Percentiles rank a stretch among this genome's conserved stretches.
Evolutionary conservation across 2,329 filamentous ascomycete genomes (phyloP).

Genomic region (Pseudogymnoascus sp.): DNA sequence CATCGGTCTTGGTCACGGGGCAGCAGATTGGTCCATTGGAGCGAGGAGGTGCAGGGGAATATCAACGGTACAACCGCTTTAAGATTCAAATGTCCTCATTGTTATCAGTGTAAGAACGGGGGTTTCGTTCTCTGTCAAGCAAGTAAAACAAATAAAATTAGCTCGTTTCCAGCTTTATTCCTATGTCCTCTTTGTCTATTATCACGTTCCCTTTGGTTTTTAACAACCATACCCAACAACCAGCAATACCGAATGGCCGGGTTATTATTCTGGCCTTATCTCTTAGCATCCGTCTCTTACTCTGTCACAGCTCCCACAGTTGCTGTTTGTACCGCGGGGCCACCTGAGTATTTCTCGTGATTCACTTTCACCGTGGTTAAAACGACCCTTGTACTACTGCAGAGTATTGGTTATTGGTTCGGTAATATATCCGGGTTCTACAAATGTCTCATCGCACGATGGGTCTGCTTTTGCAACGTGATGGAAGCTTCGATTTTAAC

Average conservation of each 20-base stretch:
- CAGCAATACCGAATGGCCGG: background rate
- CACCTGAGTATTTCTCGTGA: too few species aligned
- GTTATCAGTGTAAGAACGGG: slow-evolving; percentile 6
- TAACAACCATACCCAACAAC: background rate
- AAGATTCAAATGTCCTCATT: background rate
- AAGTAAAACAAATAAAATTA: background rate
- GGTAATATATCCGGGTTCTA: background rate
- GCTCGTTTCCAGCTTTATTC: background rate
- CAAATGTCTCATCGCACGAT: background rate
- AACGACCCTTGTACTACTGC: background rate
- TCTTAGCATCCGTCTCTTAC: background rate
- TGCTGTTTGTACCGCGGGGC: too few species aligned
- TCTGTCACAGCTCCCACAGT: too few species aligned
- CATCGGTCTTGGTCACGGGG: background rate
- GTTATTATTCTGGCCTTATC: background rate
- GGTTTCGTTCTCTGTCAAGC: background rate
- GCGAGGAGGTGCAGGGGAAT: background rate
- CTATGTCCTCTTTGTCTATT: background rate
- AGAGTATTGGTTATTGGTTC: background rate
- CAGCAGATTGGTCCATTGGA: background rate
- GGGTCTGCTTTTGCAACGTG: background rate
- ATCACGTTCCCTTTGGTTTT: background rate
- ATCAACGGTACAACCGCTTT: background rate
- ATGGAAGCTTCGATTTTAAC: background rate
- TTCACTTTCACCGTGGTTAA: background rate